Base-by-base conservation (phyloP, 2,329 filamentous ascomycete genomes). In the Aspergillus sp. region DNA sequence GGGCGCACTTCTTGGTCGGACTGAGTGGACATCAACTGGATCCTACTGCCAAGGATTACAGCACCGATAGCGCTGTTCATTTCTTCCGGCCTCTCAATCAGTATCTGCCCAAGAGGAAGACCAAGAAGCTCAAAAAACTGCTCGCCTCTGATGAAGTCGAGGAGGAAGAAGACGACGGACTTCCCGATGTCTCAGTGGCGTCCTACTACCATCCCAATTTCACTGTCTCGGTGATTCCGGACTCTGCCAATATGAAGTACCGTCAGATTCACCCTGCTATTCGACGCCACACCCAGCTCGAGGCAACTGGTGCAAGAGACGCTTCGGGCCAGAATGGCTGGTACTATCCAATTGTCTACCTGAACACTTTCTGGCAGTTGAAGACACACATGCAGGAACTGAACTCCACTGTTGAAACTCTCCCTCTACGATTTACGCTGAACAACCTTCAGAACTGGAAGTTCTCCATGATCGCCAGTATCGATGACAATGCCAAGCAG, bases 311-410 rank as follows among this genome's bases (percentile, higher is more conserved):
- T 51, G 91, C 92, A 49, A 88, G 95, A 63, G 95, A 99, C 76
- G 87, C 84, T 2, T 88, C 87, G 15, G 95, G 95, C 43, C 86
- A 93, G 78, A 92, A 98, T 78, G 89, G 90, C 64, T 99, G 93
- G 93, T 99, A 98, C 74, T 88, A 91, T 73, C 95, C 95, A 4
- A 87, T 97, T 49, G 80, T 98, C 45, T 99, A 92, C 75, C 83
- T 95, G 74, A 99, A 99, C 80, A 96, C 91, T 4, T 99, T 99
- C 79, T 99, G 95, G 95, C 94, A 98, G 79, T 84, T 99, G 66
- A 91, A 87, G 74, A 89, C 85, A 65, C 92, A 98, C 70, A 98
- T 98, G 94, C 92, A 85, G 23, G 85, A 93, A 68, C 82, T 99
- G 54, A 99, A 99, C 76, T 90, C 92, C 17, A 98, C 95, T 0